A percentile compares a stretch with the other conserved stretches of the same genome.
phyloP scores from a whole-genome alignment of 768 basidiomycete species.

The Gautieria morchelliformis region DNA sequence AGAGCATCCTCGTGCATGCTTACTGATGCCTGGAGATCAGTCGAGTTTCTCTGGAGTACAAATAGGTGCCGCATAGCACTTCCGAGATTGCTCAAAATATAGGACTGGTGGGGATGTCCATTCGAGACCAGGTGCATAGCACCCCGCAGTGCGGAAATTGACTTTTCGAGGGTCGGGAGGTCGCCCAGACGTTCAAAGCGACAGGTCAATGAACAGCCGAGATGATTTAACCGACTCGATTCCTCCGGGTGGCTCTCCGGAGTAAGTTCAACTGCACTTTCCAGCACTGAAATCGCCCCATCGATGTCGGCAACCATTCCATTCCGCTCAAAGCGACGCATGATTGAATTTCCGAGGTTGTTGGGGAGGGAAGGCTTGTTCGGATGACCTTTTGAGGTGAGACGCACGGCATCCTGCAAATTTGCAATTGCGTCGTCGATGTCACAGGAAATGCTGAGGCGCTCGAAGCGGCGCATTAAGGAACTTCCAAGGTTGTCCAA shows the following conservation, averaged over 20 bases:
- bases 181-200: conserved; percentile 11
- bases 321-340: not conserved
- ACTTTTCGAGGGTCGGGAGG: conserved; percentile 9
- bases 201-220: conserved; percentile 16
- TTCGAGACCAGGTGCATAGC: conserved; percentile 4
- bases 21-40: not conserved
- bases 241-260: conserved; percentile 1
- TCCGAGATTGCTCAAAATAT: not conserved
- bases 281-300: conserved; percentile 9
- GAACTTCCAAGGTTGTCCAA: conserved; percentile 9
- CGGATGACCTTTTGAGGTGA: conserved; percentile 1
- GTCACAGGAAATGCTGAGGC: conserved; percentile 1
- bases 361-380: not conserved
- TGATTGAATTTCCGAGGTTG: not conserved
- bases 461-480: conserved; percentile 5
- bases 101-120: not conserved
- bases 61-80: not conserved
- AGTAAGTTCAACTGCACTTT: conserved; percentile 9
- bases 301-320: conserved; percentile 18
- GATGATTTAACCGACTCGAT: conserved; percentile 8
- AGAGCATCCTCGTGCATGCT: not conserved
- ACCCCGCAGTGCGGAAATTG: not conserved
- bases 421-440: not conserved
- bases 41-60: not conserved
- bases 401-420: not conserved